Evolutionary conservation across 106 monocot species (phyloP).

Genomic region (Amphibolis antarctica): DNA sequence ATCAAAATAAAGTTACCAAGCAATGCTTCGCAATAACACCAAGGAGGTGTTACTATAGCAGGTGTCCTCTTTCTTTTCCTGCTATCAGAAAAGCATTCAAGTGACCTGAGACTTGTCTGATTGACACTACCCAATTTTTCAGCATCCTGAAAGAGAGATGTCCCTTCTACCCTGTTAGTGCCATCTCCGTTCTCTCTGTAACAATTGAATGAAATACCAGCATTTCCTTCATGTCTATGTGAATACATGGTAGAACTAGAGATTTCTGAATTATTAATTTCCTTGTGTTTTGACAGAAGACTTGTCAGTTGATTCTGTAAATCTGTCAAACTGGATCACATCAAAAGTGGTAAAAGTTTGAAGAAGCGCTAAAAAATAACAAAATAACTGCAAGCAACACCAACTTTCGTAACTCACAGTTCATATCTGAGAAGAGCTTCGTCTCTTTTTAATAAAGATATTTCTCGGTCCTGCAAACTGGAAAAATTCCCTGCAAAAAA

Average conservation of each 20-base stretch:
- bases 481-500: no score
- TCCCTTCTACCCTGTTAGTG: no score
- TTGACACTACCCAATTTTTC: no score
- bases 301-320: conserved; percentile 52
- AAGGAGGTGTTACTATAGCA: conserved; percentile 42
- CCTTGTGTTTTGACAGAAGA: conserved; percentile 34
- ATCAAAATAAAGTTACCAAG: conserved; percentile 26
- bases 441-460: conserved; percentile 28
- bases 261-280: conserved; percentile 9
- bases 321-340: conserved; percentile 66
- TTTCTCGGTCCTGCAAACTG: no score
- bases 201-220: no score
- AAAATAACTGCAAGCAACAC: no score
- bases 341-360: conserved; percentile 14
- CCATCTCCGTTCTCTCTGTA: no score
- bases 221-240: no score
- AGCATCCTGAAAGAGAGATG: no score
- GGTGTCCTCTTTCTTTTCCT: conserved; percentile 42
- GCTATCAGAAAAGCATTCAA: conserved; percentile 19
- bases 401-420: conserved; percentile 38
- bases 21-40: conserved; percentile 49
- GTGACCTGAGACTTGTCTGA: no score
- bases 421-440: conserved; percentile 70
- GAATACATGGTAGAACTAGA: no score
- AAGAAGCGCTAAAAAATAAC: neutral